Percentiles rank a stretch among this genome's conserved stretches.
Evolutionary conservation across 208 protist genomes (phyloP).

Genomic region (Porcisia deanei): DNA sequence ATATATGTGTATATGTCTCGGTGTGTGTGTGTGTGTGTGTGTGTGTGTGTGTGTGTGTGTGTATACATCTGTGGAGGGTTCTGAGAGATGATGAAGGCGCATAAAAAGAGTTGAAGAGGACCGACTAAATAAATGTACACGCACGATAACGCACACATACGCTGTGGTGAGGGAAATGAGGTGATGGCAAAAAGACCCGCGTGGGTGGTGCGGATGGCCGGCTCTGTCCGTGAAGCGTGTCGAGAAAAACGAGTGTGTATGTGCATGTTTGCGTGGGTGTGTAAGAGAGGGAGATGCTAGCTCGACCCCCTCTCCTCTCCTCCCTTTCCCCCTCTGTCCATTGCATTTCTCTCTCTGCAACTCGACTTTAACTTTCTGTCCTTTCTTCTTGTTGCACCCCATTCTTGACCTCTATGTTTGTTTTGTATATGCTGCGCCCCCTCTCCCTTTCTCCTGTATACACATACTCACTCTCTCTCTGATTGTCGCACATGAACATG

Average conservation of each 20-base stretch:
- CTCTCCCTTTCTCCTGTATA: no score
- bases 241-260: background rate
- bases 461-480: no score
- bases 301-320: no score
- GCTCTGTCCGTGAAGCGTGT: background rate
- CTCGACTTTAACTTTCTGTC: no score
- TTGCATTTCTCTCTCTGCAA: no score
- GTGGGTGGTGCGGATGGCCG: background rate
- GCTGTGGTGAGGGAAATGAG: background rate
- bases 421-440: no score
- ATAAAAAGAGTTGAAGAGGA: background rate
- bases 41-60: background rate
- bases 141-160: background rate
- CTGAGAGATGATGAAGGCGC: background rate
- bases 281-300: background rate
- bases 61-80: background rate
- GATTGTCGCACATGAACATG: no score
- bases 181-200: background rate
- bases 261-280: no score
- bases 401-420: no score
- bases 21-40: background rate
- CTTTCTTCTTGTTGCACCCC: no score
- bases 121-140: background rate
- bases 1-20: no score
- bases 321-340: no score